These are phyloP conservation scores for Leucoagaricus sp. DNA, from an alignment of 1,284 basidiomycete species.

Conservation along the genomic window DNA sequence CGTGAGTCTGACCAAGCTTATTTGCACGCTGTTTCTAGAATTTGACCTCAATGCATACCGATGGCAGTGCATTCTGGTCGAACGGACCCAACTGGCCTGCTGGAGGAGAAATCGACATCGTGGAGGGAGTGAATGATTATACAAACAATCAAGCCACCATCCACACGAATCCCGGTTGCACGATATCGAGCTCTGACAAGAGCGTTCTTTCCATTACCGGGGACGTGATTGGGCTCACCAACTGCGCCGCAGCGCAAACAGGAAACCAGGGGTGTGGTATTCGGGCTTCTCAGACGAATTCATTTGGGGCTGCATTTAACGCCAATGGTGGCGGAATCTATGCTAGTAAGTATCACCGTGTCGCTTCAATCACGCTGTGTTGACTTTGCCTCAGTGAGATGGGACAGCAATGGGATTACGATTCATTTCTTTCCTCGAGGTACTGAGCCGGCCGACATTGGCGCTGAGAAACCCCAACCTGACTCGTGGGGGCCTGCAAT, in stretches of 20 bases:
- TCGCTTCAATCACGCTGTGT: background rate
- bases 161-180: conserved; percentile 76
- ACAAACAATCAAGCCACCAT: conserved; percentile 81
- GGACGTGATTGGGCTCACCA: conserved; percentile 61
- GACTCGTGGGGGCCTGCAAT: conserved; percentile 73
- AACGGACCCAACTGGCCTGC: conserved; percentile 72
- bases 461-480: conserved; percentile 65
- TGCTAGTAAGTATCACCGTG: conserved; percentile 56
- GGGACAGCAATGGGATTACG: conserved; percentile 73
- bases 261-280: conserved; percentile 75
- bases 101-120: conserved; percentile 83
- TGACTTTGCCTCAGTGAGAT: conserved; percentile 54
- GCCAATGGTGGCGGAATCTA: conserved; percentile 77
- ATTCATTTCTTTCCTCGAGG: conserved; percentile 80
- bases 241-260: conserved; percentile 68
- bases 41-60: conserved; percentile 6
- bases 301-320: conserved; percentile 74
- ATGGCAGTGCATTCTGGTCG: conserved; percentile 48
- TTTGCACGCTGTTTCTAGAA: background rate
- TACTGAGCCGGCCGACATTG: conserved; percentile 76
- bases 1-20: conserved; percentile 40
- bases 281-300: conserved; percentile 48
- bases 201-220: conserved; percentile 56
- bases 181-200: conserved; percentile 52
- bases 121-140: conserved; percentile 81